phyloP scores from a whole-genome alignment of 768 basidiomycete genomes.

The Trametes cingulata region DNA sequence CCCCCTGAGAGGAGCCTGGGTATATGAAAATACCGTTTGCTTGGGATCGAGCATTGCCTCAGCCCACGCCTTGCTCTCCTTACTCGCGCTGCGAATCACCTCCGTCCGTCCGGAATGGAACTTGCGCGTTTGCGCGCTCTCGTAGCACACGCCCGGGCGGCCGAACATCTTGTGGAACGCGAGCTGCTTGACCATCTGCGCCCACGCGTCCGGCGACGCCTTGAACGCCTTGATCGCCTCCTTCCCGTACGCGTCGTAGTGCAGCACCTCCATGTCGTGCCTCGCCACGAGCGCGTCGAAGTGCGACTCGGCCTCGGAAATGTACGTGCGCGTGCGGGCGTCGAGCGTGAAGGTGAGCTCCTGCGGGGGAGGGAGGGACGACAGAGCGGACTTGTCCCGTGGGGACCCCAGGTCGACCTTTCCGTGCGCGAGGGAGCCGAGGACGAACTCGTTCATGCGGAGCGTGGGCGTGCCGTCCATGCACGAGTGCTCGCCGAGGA shows the following conservation, averaged over 20 bases:
- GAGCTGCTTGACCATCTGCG: conserved; percentile 93
- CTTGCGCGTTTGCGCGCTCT: conserved; percentile 92
- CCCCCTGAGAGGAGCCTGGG: neutral
- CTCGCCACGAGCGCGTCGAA: conserved; percentile 75
- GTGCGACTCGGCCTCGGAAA: conserved; percentile 59
- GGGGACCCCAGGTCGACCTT: conserved; percentile 76
- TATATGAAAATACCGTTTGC: conserved; percentile 42
- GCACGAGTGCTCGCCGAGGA: conserved; percentile 85
- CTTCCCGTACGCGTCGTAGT: conserved; percentile 70
- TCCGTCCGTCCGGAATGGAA: conserved; percentile 91
- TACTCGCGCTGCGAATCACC: conserved; percentile 85
- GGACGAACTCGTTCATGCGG: conserved; percentile 91
- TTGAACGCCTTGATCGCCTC: conserved; percentile 78
- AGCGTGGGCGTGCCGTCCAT: conserved; percentile 96
- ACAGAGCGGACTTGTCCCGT: conserved; percentile 35
- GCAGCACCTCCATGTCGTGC: conserved; percentile 66
- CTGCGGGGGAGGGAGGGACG: conserved; percentile 51
- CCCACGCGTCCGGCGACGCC: conserved; percentile 92
- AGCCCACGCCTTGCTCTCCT: conserved; percentile 82
- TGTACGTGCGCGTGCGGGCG: conserved; percentile 47
- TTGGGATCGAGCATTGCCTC: conserved; percentile 79
- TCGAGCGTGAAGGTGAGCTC: conserved; percentile 77
- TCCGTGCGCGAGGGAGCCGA: conserved; percentile 69
- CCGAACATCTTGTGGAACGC: conserved; percentile 87
- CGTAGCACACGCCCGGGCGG: conserved; percentile 83